These are phyloP conservation scores for Spathaspora sp. DNA, from an alignment of 1,139 yeast genomes.

Conservation along the genomic window DNA sequence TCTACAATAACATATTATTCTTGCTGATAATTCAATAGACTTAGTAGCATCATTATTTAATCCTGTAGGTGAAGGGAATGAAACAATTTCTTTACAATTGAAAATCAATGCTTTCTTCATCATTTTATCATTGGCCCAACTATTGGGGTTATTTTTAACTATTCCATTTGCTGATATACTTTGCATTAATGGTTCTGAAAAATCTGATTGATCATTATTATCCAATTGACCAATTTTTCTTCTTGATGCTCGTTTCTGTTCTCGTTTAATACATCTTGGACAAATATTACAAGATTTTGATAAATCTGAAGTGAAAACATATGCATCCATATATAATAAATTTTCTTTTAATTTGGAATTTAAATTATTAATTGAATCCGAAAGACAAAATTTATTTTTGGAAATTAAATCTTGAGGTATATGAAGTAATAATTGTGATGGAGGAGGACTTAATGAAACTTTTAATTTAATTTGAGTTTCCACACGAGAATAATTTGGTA, in stretches of 20 bases:
- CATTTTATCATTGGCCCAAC: slow-evolving; percentile 74
- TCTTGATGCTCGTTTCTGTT: slow-evolving; percentile 89
- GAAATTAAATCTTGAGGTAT: slow-evolving; percentile 86
- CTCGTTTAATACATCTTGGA: slow-evolving; percentile 84
- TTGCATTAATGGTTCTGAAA: slow-evolving; percentile 1
- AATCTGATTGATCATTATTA: slow-evolving; percentile 4
- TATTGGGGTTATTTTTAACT: slow-evolving; percentile 45
- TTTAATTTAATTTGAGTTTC: slow-evolving; percentile 90
- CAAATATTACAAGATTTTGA: slow-evolving; percentile 73
- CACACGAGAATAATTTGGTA: slow-evolving; percentile 83
- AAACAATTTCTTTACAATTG: slow-evolving; percentile 84
- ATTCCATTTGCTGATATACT: slow-evolving; percentile 20
- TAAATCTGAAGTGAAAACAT: slow-evolving; percentile 56
- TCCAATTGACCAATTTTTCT: slow-evolving; percentile 58
- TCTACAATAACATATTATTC: slow-evolving; percentile 93
- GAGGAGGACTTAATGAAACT: slow-evolving; percentile 68
- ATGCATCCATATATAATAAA: slow-evolving; percentile 64
- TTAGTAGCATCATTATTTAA: slow-evolving; percentile 33
- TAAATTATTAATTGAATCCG: slow-evolving; percentile 43
- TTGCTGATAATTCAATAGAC: slow-evolving; percentile 70
- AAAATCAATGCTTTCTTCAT: slow-evolving; percentile 82
- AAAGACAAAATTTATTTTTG: slow-evolving; percentile 74
- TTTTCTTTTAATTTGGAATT: slow-evolving; percentile 49
- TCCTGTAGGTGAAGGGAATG: slow-evolving; percentile 67
- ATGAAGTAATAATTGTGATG: slow-evolving; percentile 68